Evolutionary conservation across 257 asterid genomes (phyloP).

Genomic region (Datura wrightii): DNA sequence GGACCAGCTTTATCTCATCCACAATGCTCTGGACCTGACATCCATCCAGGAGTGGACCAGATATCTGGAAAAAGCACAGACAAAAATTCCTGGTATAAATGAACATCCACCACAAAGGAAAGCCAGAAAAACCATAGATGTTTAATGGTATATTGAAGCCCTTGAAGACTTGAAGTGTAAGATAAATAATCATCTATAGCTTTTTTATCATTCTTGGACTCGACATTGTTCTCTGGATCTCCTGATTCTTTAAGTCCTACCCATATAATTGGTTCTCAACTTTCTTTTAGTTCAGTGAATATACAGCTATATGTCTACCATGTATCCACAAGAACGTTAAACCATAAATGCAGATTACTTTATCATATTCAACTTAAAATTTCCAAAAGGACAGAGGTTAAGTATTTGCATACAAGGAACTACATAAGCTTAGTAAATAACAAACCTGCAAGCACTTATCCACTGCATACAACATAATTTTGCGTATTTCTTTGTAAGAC

Average conservation of each 20-base stretch:
- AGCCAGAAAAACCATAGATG: not conserved
- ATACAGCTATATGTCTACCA: not conserved
- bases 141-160: not conserved
- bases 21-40: constrained; percentile 86
- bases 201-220: not conserved
- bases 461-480: constrained; percentile 76
- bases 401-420: not conserved
- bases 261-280: not conserved
- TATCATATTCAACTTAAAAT: too few species aligned
- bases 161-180: not conserved
- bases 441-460: constrained; percentile 90
- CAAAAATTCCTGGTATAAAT: not conserved
- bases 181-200: not conserved
- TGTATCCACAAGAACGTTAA: not conserved
- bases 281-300: not conserved
- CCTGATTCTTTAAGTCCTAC: constrained; percentile 10
- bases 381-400: too few species aligned
- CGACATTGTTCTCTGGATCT: not conserved
- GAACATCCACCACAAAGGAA: constrained; percentile 18
- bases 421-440: constrained; percentile 9
- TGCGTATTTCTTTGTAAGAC: constrained; percentile 89
- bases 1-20: constrained; percentile 36
- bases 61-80: constrained; percentile 54
- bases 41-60: constrained; percentile 85
- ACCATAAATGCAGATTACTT: not conserved